These are phyloP conservation scores for Trichoderma koningii DNA, from an alignment of 2,329 filamentous ascomycete species.

Conservation along the genomic window DNA sequence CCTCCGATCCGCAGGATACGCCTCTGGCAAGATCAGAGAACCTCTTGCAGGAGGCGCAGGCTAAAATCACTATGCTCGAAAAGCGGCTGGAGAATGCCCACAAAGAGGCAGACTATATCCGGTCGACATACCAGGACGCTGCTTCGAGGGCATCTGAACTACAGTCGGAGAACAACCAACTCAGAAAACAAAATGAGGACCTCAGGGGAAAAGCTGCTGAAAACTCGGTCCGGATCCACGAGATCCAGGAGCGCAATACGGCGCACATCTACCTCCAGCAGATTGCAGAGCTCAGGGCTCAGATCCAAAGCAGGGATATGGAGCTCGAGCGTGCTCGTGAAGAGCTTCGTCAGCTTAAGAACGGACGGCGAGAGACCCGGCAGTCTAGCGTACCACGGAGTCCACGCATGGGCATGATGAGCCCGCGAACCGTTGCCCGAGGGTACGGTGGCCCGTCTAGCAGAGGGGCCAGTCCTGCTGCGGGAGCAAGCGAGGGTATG, in stretches of 20 bases:
- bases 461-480: constrained; percentile 54
- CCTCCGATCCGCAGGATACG: constrained; percentile 33
- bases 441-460: constrained; percentile 46
- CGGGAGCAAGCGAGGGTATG: constrained; percentile 43
- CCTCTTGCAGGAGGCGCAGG: constrained; percentile 42
- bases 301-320: constrained; percentile 53
- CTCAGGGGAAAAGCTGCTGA: constrained; percentile 47
- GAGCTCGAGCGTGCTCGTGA: constrained; percentile 53
- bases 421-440: constrained; percentile 45
- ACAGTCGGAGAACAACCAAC: constrained; percentile 48
- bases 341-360: constrained; percentile 52
- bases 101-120: constrained; percentile 58
- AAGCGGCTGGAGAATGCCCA: constrained; percentile 46
- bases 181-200: constrained; percentile 46
- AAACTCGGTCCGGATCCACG: constrained; percentile 51
- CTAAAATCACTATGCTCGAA: constrained; percentile 46
- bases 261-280: constrained; percentile 41
- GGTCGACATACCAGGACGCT: constrained; percentile 60
- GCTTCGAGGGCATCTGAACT: constrained; percentile 52
- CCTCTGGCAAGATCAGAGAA: constrained; percentile 36
- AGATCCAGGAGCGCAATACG: constrained; percentile 46
- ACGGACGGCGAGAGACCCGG: constrained; percentile 57
- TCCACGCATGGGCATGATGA: constrained; percentile 57
- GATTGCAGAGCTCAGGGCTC: constrained; percentile 45
- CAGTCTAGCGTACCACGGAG: constrained; percentile 60